Base-by-base conservation (phyloP, 805 yeast species). In the Allodekkera sacchari region DNA sequence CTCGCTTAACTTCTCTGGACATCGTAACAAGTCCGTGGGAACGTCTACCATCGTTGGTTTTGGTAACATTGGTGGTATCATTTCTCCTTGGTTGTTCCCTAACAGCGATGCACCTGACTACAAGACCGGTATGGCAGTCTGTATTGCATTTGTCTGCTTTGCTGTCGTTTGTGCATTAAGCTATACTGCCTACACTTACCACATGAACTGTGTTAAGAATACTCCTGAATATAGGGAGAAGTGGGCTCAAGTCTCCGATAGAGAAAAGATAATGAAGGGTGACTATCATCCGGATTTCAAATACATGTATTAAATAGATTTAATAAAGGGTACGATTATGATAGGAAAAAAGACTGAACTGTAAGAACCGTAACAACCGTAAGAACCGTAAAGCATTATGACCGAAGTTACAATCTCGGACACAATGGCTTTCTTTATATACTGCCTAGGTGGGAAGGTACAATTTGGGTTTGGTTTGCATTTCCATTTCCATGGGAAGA, bases 41-140 rank as follows among this genome's bases (percentile, higher is more conserved):
- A 51, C 70, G 11, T 70, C 71, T 1, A 64, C 64, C 39, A 77
- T 73, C 46, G 68, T 78, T 45, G 85, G 85, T 0, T 77, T 78
- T 45, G 85, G 84, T 34, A 79, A 78, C 53, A 75, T 76, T 44
- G 87, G 85, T 27, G 85, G 84, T 39, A 77, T 78, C 43, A 63
- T 77, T 36, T 61, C 83, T 3, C 66, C 81, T 3, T 78, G 64
- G 45, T 56, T 75, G 17, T 78, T 71, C 59, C 61, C 71, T 27
- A 45, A 68, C 27, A 45, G 50, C 25, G 82, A 77, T 41, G 66
- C 79, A 10, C 87, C 87, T 14, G 55, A 53, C 22, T 78, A 69
- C 49, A 60, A 44, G 27, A 71, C 66, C 21, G 87, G 84, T 27
- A 54, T 73, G 33, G 55, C 69, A 25, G 58, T 71, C 18, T 54